These are phyloP conservation scores for Trichosporon sp. DNA, from an alignment of 1,284 basidiomycete genomes.

Conservation along the genomic window DNA sequence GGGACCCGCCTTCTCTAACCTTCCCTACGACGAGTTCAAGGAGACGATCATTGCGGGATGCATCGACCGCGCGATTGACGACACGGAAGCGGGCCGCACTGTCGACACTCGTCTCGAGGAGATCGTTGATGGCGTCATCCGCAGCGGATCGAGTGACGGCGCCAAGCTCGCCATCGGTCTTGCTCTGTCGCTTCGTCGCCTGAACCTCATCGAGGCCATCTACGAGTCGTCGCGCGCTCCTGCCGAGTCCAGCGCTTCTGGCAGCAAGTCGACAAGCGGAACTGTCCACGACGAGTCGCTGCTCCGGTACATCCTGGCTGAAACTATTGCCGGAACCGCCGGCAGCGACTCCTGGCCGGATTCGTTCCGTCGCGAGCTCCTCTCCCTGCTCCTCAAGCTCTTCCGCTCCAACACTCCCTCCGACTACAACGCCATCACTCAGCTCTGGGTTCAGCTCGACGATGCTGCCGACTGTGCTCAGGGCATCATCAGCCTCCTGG, in stretches of 20 bases:
- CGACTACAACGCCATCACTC: constrained; percentile 71
- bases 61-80: constrained; percentile 78
- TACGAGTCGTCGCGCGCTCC: constrained; percentile 50
- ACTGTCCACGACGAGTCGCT: constrained; percentile 62
- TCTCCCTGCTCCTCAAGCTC: constrained; percentile 63
- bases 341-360: constrained; percentile 43
- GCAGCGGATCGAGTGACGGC: constrained; percentile 72
- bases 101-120: constrained; percentile 69
- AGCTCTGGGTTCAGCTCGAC: constrained; percentile 80
- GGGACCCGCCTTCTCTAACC: constrained; percentile 74
- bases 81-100: constrained; percentile 49
- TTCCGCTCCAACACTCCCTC: constrained; percentile 64
- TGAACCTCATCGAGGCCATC: constrained; percentile 75
- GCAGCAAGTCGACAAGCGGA: constrained; percentile 19
- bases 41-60: constrained; percentile 92
- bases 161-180: constrained; percentile 89
- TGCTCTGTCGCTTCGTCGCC: constrained; percentile 77
- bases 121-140: constrained; percentile 83
- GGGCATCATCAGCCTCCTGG: constrained; percentile 36
- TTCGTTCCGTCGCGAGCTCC: constrained; percentile 52
- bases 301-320: constrained; percentile 83
- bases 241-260: constrained; percentile 19
- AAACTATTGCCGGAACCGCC: constrained; percentile 61
- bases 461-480: constrained; percentile 57
- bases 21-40: constrained; percentile 72